Conservation (phyloP, 192 early-diverging fungal species). For the Backusella morwellensis region DNA sequence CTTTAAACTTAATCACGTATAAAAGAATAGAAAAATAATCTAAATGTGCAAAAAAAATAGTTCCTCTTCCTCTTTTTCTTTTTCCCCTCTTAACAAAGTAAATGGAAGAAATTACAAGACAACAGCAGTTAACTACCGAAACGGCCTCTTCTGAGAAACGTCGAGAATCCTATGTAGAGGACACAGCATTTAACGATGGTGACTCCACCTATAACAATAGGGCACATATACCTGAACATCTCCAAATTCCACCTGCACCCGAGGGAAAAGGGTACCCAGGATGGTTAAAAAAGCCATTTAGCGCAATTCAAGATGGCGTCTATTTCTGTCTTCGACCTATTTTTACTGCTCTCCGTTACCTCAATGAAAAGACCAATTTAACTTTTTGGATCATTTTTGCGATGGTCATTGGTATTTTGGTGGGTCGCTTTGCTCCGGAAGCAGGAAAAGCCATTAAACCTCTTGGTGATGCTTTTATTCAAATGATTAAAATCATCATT, state of each 20-base stretch:
- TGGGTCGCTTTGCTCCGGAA: conserved; percentile 44
- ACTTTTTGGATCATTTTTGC: conserved; percentile 51
- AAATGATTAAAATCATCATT: conserved; percentile 49
- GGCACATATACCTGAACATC: conserved; percentile 1
- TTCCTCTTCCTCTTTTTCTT: neutral
- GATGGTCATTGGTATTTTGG: conserved; percentile 44
- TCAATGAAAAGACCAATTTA: conserved; percentile 36
- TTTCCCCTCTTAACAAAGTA: neutral
- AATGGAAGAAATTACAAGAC: neutral
- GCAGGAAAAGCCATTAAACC: conserved; percentile 45
- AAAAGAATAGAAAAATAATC: neutral
- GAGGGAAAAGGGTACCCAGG: neutral
- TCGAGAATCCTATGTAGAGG: neutral
- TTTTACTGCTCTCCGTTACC: conserved; percentile 4
- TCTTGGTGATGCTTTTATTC: conserved; percentile 47
- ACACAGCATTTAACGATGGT: neutral
- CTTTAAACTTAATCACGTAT: neutral
- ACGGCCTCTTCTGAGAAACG: neutral
- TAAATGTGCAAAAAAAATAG: neutral
- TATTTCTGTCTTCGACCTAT: neutral
- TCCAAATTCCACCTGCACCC: neutral
- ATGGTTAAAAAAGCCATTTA: neutral
- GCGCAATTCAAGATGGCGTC: neutral
- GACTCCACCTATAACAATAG: neutral
- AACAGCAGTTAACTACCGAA: neutral